phyloP scores from a whole-genome alignment of 2,329 filamentous ascomycete species.

The Fusarium hostae region DNA sequence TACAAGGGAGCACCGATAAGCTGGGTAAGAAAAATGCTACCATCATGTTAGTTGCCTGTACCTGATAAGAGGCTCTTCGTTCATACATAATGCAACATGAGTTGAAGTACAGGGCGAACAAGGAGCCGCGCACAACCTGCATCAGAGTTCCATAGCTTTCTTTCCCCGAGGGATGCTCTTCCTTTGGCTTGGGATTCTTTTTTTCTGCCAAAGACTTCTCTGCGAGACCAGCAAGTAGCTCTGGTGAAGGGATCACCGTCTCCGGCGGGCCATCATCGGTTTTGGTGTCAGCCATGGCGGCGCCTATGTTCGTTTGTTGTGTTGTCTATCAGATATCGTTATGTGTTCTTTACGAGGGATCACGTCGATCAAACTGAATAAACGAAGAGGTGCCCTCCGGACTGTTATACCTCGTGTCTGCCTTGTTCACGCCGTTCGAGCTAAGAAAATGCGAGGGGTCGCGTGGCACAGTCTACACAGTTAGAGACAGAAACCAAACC shows the following conservation, averaged over 20 bases:
- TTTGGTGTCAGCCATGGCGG: constrained; percentile 43
- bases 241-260: constrained; percentile 46
- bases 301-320: not conserved
- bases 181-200: constrained; percentile 8
- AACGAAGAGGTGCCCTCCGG: not conserved
- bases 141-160: constrained; percentile 61
- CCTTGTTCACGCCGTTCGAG: constrained; percentile 4
- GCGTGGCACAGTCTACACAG: constrained; percentile 27
- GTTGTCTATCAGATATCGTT: constrained; percentile 7
- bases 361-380: not conserved
- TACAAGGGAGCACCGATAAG: constrained; percentile 81
- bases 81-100: constrained; percentile 64
- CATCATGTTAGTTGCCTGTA: constrained; percentile 16
- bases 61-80: constrained; percentile 40
- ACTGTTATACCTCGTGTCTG: constrained; percentile 32
- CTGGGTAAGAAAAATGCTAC: constrained; percentile 75
- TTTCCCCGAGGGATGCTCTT: constrained; percentile 65
- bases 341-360: not conserved
- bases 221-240: constrained; percentile 41
- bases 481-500: constrained; percentile 2
- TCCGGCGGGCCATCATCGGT: constrained; percentile 40
- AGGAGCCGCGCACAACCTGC: constrained; percentile 63
- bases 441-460: constrained; percentile 32
- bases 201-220: constrained; percentile 27
- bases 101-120: constrained; percentile 64